Evolutionary conservation across 2,329 filamentous ascomycete genomes (phyloP).

Genomic region (Monilinia fructicola): DNA sequence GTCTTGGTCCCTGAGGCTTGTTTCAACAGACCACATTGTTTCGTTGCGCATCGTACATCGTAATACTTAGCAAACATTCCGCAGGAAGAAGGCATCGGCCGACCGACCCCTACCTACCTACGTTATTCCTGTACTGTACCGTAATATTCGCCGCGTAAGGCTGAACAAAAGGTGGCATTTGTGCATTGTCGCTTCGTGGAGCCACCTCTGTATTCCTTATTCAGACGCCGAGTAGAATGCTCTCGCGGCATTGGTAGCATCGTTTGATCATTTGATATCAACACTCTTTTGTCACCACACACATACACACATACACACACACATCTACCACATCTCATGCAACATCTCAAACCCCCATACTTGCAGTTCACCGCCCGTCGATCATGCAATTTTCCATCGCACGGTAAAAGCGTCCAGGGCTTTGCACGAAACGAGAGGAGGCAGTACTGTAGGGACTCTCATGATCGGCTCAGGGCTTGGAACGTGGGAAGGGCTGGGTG

Average conservation of each 20-base stretch:
- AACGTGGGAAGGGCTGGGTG: background rate
- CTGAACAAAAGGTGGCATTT: conserved; percentile 3
- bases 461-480: background rate
- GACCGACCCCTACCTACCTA: too few species aligned
- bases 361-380: conserved; percentile 19
- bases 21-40: background rate
- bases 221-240: conserved; percentile 14
- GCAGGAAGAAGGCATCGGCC: conserved; percentile 8
- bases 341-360: conserved; percentile 11
- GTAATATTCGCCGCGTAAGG: conserved; percentile 11
- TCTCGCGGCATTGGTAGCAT: background rate
- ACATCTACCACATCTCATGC: conserved; percentile 6
- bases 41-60: background rate
- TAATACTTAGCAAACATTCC: conserved; percentile 4
- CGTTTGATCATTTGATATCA: conserved; percentile 15
- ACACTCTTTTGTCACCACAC: too few species aligned
- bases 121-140: background rate
- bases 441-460: background rate
- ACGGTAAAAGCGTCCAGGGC: conserved; percentile 10
- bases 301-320: conserved; percentile 18
- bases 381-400: background rate
- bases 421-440: background rate
- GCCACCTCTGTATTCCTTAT: conserved; percentile 10
- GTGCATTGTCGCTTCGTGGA: background rate
- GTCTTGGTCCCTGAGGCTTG: conserved; percentile 12